phyloP scores from a whole-genome alignment of 2,329 filamentous ascomycete genomes.

The Fusarium chaquense region DNA sequence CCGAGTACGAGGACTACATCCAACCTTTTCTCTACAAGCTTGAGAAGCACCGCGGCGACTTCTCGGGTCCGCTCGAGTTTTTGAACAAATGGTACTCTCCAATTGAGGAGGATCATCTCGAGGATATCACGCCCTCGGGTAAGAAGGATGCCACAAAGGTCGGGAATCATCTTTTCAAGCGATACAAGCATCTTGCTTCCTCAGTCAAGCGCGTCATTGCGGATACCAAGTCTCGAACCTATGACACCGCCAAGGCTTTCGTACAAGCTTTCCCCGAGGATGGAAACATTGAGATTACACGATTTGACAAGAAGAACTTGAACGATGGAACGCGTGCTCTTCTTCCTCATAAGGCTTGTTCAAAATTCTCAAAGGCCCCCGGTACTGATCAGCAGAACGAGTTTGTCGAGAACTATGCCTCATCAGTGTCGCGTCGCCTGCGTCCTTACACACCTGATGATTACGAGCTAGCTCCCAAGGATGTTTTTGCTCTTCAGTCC shows the following conservation, averaged over 20 bases:
- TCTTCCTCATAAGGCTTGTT: constrained; percentile 44
- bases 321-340: constrained; percentile 42
- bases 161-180: constrained; percentile 35
- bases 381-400: constrained; percentile 35
- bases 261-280: constrained; percentile 27
- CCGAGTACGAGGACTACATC: constrained; percentile 45
- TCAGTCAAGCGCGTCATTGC: constrained; percentile 42
- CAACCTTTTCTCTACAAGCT: constrained; percentile 40
- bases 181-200: constrained; percentile 36
- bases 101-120: constrained; percentile 39
- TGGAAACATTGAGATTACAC: constrained; percentile 30
- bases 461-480: constrained; percentile 34
- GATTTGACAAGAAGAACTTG: constrained; percentile 37
- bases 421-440: constrained; percentile 26
- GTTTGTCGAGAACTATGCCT: constrained; percentile 39
- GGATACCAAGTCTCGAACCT: constrained; percentile 42
- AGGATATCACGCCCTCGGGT: constrained; percentile 42
- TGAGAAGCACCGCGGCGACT: constrained; percentile 38
- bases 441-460: constrained; percentile 37
- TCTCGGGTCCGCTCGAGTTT: constrained; percentile 36
- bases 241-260: constrained; percentile 41
- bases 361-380: constrained; percentile 35
- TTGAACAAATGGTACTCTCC: constrained; percentile 42
- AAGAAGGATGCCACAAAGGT: constrained; percentile 37
- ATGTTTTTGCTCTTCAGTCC: constrained; percentile 43